phyloP scores from a whole-genome alignment of 495 filamentous ascomycete species.

The Eremomyces bilateralis region DNA sequence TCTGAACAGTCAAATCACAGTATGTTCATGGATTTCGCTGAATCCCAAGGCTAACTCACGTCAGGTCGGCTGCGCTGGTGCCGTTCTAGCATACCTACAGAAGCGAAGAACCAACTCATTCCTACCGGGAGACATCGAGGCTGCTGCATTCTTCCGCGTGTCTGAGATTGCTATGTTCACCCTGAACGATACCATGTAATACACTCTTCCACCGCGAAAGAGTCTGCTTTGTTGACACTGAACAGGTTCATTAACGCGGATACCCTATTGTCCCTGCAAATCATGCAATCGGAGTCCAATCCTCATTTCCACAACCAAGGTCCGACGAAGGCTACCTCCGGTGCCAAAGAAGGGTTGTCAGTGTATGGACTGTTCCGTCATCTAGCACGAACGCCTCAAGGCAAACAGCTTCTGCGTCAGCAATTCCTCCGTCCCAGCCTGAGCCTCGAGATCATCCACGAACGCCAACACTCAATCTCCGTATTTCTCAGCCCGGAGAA shows the following conservation, averaged over 20 bases:
- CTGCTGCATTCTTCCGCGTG: constrained; percentile 32
- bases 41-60: constrained; percentile 1
- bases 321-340: constrained; percentile 39
- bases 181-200: constrained; percentile 51
- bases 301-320: constrained; percentile 71
- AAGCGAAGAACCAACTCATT: constrained; percentile 40
- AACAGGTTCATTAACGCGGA: constrained; percentile 58
- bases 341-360: constrained; percentile 74
- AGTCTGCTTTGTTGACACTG: constrained; percentile 3
- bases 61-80: constrained; percentile 58
- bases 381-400: constrained; percentile 63
- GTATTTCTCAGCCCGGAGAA: constrained; percentile 56
- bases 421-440: constrained; percentile 69
- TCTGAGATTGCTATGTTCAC: constrained; percentile 55
- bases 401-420: constrained; percentile 51
- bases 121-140: constrained; percentile 30
- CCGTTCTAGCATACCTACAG: constrained; percentile 59
- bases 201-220: too few species aligned
- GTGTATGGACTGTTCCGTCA: constrained; percentile 65
- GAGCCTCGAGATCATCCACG: constrained; percentile 41
- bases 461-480: constrained; percentile 48
- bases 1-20: constrained; percentile 48
- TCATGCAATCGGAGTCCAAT: constrained; percentile 65
- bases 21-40: constrained; percentile 10
- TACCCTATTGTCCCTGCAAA: constrained; percentile 63